These are phyloP conservation scores for Ocimum tenuiflorum DNA, from an alignment of 257 asterid genomes.

Conservation along the genomic window DNA sequence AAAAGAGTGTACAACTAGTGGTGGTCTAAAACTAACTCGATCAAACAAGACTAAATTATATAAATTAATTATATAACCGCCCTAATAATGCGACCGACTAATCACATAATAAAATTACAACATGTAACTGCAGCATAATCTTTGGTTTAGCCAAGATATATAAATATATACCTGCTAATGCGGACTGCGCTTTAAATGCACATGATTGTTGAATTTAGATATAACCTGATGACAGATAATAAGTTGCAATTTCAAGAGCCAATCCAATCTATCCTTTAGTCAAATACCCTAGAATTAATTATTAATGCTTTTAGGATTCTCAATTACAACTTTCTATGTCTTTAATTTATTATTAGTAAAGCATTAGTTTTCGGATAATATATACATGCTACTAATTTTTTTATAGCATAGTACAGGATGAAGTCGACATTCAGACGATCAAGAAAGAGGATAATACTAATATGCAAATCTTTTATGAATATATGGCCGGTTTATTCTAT, in stretches of 20 bases:
- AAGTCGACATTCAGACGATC: neutral
- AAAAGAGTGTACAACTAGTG: constrained; percentile 25
- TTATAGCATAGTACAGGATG: neutral
- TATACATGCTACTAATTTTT: no score
- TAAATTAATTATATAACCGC: constrained; percentile 44
- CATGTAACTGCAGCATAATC: constrained; percentile 25
- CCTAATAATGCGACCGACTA: constrained; percentile 57
- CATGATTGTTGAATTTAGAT: constrained; percentile 31
- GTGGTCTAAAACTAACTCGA: constrained; percentile 4
- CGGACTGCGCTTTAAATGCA: constrained; percentile 37
- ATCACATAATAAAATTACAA: constrained; percentile 20
- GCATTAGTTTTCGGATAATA: no score
- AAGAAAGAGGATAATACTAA: no score
- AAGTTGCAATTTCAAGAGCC: neutral
- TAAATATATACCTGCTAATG: constrained; percentile 19
- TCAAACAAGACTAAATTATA: neutral
- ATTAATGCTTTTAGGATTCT: neutral
- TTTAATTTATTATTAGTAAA: no score
- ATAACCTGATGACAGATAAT: constrained; percentile 20
- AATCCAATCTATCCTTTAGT: neutral
- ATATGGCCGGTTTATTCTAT: neutral
- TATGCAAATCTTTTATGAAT: no score
- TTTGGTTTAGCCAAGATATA: constrained; percentile 30
- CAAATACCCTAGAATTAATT: neutral
- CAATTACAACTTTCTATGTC: neutral